A percentile compares a stretch with the other conserved stretches of the same genome.
These are phyloP conservation scores for Neoboletus brunneissimus DNA, from an alignment of 768 basidiomycete genomes.

Conservation along the genomic window DNA sequence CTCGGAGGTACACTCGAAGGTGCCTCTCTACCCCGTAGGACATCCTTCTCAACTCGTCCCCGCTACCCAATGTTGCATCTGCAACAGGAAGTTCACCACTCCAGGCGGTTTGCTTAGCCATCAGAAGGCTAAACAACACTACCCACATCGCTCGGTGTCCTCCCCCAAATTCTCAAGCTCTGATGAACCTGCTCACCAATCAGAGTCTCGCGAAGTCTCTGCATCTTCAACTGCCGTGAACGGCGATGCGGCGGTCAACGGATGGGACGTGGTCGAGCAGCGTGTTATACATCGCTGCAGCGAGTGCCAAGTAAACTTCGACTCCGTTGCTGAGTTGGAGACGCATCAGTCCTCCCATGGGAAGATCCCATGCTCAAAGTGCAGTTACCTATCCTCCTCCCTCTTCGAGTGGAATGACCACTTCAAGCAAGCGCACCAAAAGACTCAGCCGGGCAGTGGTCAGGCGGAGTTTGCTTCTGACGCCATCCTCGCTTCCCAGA, in stretches of 20 bases:
- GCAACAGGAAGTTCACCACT: constrained; percentile 27
- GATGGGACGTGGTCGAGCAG: constrained; percentile 1
- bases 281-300: constrained; percentile 13
- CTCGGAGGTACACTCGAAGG: constrained; percentile 14
- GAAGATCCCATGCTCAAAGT: constrained; percentile 26
- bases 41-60: constrained; percentile 1
- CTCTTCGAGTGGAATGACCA: constrained; percentile 30
- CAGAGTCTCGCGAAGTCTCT: constrained; percentile 3
- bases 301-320: constrained; percentile 20
- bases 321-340: constrained; percentile 18
- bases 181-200: constrained; percentile 1
- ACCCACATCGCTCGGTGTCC: constrained; percentile 7
- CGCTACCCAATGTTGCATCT: constrained; percentile 22
- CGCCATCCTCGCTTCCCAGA: background rate
- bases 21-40: background rate
- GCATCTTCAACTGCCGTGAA: background rate
- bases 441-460: background rate
- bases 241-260: background rate
- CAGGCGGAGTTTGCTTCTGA: constrained; percentile 10
- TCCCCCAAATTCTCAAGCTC: background rate
- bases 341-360: constrained; percentile 19
- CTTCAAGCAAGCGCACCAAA: constrained; percentile 22
- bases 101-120: constrained; percentile 16
- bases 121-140: constrained; percentile 25
- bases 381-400: constrained; percentile 17